Percentiles rank a stretch among this genome's conserved stretches.
phyloP scores from a whole-genome alignment of 208 protist genomes.

The Entamoeba invadens region DNA sequence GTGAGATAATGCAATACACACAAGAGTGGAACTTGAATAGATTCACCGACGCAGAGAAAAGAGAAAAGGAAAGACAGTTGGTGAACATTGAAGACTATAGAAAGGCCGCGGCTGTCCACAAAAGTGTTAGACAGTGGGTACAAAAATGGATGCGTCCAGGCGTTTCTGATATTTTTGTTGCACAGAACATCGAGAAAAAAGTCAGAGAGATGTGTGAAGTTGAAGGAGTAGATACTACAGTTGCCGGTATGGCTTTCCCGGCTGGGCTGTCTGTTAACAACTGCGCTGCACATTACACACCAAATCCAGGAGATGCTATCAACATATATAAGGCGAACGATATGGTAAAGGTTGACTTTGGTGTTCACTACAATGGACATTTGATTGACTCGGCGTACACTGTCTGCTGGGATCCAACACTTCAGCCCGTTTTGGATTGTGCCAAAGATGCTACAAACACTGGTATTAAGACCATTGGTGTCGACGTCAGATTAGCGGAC shows the following conservation, averaged over 20 bases:
- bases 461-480: conserved; percentile 60
- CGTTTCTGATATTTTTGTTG: background rate
- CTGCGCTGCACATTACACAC: conserved; percentile 86
- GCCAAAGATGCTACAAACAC: conserved; percentile 87
- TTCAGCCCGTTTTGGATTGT: conserved; percentile 74
- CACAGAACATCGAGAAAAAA: conserved; percentile 1
- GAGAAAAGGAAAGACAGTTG: background rate
- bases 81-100: conserved; percentile 1
- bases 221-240: background rate
- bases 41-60: background rate
- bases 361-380: conserved; percentile 77
- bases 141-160: conserved; percentile 6
- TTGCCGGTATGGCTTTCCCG: conserved; percentile 29
- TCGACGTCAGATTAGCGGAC: conserved; percentile 26
- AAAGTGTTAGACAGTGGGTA: conserved; percentile 13
- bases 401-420: conserved; percentile 78
- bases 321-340: conserved; percentile 70
- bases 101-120: conserved; percentile 23
- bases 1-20: background rate
- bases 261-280: conserved; percentile 73
- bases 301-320: conserved; percentile 76
- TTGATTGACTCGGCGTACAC: conserved; percentile 93
- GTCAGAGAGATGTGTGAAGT: background rate
- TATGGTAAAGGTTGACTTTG: conserved; percentile 87
- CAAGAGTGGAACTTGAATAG: background rate